Base-by-base conservation (phyloP, 352 stramenopile species). In the Globisporangium ultimum region DNA sequence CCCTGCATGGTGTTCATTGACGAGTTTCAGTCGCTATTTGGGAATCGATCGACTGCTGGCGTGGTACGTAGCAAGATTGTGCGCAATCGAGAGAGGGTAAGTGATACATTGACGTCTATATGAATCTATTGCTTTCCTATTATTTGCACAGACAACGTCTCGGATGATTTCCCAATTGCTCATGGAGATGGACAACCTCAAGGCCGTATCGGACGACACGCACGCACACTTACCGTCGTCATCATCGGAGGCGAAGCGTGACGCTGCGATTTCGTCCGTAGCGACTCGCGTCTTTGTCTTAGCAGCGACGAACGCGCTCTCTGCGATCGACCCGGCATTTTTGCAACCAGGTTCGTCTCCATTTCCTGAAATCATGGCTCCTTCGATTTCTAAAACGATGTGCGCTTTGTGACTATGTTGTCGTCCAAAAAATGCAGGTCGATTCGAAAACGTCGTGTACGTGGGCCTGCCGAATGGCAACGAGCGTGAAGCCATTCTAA, bases 1-100 rank as follows among this genome's bases (percentile, higher is more conserved):
- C 87, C 87, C 15, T 95, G 87, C 53, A 83, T 95, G 70, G 61
- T 95, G 8, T 95, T 95, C 60, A 89, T 95, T 41, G 87, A 95
- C 52, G 87, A 95, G 63, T 94, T 95, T 55, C 83, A 95, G 61
- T 92, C 87, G 11, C 57, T 95, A 0, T 95, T 95, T 60, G 86
- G 83, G 5, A 89, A 81, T 38, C 77, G 86, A 49, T 76, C 71
- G n/a, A 91, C 80, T 0, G 76, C 80, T 42, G 86, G 86, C 18
- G 66, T 72, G 45, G 78, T 88, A 53, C 38, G 61, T 70, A 3
- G 3, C 36, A 40, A 28, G 12, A 40, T 13, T 20, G 32, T 48
- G 24, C 24, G 24, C 24, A 28, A 28, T 5, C 2, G 5, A 5
- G 24, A 28, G 24, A 28, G 24, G 5, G 24, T 28, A 5, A 28